A percentile compares a stretch with the other conserved stretches of the same genome.
These are phyloP conservation scores for Saturnispora bothae DNA, from an alignment of 805 yeast species.

Conservation along the genomic window DNA sequence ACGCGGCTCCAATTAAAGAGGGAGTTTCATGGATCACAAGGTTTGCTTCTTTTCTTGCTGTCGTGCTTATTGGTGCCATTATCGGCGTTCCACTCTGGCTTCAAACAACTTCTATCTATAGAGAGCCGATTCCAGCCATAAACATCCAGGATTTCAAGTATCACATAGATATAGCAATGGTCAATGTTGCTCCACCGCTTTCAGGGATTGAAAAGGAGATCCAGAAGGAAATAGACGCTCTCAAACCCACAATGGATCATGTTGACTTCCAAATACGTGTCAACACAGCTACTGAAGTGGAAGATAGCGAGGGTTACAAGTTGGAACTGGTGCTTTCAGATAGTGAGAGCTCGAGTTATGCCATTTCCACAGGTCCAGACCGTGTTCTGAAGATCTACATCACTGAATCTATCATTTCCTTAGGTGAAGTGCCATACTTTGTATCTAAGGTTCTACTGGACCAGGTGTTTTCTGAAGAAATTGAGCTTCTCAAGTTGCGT, in stretches of 20 bases:
- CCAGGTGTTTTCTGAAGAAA: conserved; percentile 25
- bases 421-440: conserved; percentile 27
- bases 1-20: no score
- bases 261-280: not conserved
- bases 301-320: no score
- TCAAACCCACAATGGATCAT: conserved; percentile 16
- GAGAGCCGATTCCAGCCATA: conserved; percentile 46
- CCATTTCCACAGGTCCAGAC: conserved; percentile 30
- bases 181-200: not conserved
- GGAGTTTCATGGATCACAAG: no score
- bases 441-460: conserved; percentile 29
- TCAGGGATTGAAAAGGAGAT: conserved; percentile 15
- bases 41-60: conserved; percentile 17
- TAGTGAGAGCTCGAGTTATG: conserved; percentile 16
- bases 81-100: conserved; percentile 54
- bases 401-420: conserved; percentile 19
- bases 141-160: conserved; percentile 22
- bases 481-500: conserved; percentile 12
- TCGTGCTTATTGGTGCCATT: conserved; percentile 21
- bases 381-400: conserved; percentile 26
- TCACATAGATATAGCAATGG: not conserved
- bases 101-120: conserved; percentile 47
- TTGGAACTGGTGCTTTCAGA: conserved; percentile 22
- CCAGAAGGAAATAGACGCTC: conserved; percentile 19
- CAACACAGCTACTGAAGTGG: no score